These are phyloP conservation scores for Cutaneotrichosporon arboriforme DNA, from an alignment of 1,284 basidiomycete species.

Conservation along the genomic window DNA sequence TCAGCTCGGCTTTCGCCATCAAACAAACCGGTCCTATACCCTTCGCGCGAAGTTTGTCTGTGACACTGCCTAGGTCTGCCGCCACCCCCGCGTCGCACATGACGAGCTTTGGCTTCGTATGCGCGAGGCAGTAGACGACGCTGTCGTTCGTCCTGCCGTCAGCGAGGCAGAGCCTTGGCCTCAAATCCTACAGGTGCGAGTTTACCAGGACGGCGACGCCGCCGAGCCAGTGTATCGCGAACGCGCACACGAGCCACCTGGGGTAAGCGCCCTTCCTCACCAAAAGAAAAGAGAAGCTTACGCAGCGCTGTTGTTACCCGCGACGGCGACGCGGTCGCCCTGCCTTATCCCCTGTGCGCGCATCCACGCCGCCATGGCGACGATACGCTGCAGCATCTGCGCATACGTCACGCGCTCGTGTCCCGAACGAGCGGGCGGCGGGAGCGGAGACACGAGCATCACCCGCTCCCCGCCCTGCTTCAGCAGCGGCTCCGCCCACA, in stretches of 20 bases:
- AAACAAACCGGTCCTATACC: slow-evolving; percentile 1
- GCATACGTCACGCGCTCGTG: not conserved
- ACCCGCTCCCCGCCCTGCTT: not conserved
- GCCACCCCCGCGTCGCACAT: slow-evolving; percentile 31
- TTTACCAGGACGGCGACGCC: not conserved
- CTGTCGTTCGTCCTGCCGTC: slow-evolving; percentile 10
- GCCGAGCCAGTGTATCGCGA: slow-evolving; percentile 3
- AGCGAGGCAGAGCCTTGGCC: not conserved
- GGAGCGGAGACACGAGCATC: not conserved
- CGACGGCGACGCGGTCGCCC: slow-evolving; percentile 2
- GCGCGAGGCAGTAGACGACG: slow-evolving; percentile 27
- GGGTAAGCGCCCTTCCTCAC: not conserved
- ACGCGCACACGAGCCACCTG: not conserved
- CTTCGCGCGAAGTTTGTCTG: not conserved
- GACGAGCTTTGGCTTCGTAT: slow-evolving; percentile 27
- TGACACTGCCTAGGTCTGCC: slow-evolving; percentile 17
- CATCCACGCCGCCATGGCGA: slow-evolving; percentile 1
- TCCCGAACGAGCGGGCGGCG: not conserved
- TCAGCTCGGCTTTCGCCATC: not conserved
- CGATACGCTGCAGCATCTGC: not conserved
- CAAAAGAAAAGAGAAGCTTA: not conserved
- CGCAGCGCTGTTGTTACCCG: not conserved
- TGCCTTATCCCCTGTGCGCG: not conserved
- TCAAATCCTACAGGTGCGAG: not conserved
- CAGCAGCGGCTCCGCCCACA: not conserved